These are phyloP conservation scores for Purshia tridentata DNA, from an alignment of 306 rosid species.

Conservation along the genomic window DNA sequence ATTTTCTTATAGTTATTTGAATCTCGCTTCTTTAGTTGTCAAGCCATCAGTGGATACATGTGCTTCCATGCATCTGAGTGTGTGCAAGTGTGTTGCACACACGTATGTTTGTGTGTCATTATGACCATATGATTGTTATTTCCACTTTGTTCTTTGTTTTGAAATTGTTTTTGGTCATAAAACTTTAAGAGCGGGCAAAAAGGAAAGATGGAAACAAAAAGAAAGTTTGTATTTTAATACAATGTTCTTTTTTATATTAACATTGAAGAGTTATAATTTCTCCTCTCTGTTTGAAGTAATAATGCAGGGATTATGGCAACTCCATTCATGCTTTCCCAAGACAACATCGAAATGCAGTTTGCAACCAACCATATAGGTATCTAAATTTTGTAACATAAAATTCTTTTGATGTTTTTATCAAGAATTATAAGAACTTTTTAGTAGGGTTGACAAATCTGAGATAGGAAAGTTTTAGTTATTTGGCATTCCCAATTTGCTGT, in stretches of 20 bases:
- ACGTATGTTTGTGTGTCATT: neutral
- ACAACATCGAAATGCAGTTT: conserved; percentile 81
- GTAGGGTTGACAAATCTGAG: neutral
- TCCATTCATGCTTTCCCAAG: conserved; percentile 77
- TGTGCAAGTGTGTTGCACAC: neutral
- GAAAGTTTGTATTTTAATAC: neutral
- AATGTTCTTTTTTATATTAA: too few relatives aligned
- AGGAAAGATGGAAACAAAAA: neutral
- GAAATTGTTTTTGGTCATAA: neutral
- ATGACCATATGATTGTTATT: neutral
- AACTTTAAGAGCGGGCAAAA: neutral
- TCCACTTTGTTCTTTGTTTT: neutral
- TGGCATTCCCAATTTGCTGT: neutral
- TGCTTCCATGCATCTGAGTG: neutral
- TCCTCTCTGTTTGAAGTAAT: conserved; percentile 57
- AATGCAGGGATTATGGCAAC: conserved; percentile 91
- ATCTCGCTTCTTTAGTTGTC: neutral
- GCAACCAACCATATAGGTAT: conserved; percentile 91
- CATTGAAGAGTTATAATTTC: neutral
- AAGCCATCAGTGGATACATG: neutral
- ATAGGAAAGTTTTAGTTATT: neutral
- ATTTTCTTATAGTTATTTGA: neutral
- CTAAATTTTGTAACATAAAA: neutral
- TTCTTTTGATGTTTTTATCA: neutral
- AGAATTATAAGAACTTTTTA: neutral